A percentile compares a stretch with the other conserved stretches of the same genome.
These are phyloP conservation scores for Penicillium thymicola DNA, from an alignment of 2,329 filamentous ascomycete genomes.

Conservation along the genomic window DNA sequence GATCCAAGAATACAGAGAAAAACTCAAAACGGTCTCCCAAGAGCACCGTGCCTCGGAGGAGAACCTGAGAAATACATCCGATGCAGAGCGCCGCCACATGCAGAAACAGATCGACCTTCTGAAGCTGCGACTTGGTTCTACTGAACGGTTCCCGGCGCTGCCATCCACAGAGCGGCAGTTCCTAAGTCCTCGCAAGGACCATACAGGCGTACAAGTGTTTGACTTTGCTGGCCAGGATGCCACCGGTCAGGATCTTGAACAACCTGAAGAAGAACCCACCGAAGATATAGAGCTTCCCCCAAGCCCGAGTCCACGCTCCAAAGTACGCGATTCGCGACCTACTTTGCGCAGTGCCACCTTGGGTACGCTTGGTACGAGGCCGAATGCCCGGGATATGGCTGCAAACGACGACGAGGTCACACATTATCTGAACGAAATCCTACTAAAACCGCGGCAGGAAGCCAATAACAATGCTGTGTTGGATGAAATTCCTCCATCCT, in stretches of 20 bases:
- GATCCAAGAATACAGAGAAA: slow-evolving; percentile 42
- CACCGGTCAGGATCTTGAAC: slow-evolving; percentile 19
- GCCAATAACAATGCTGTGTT: slow-evolving; percentile 10
- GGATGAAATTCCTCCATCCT: slow-evolving; percentile 28
- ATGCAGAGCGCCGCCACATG: slow-evolving; percentile 40
- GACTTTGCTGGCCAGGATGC: slow-evolving; percentile 20
- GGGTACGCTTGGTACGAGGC: slow-evolving; percentile 24
- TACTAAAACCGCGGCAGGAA: slow-evolving; percentile 15
- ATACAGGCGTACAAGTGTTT: slow-evolving; percentile 28
- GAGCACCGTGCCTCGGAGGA: slow-evolving; percentile 39
- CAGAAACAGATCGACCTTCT: slow-evolving; percentile 39
- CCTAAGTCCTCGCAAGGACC: slow-evolving; percentile 29
- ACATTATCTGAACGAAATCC: slow-evolving; percentile 21
- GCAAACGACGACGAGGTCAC: slow-evolving; percentile 31
- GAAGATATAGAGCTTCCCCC: slow-evolving; percentile 33
- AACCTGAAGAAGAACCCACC: slow-evolving; percentile 24
- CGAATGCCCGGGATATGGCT: slow-evolving; percentile 20
- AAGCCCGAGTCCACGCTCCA: slow-evolving; percentile 37
- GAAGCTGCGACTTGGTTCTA: slow-evolving; percentile 29
- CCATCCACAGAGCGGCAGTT: slow-evolving; percentile 21
- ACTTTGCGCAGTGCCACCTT: slow-evolving; percentile 14
- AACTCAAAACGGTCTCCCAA: slow-evolving; percentile 34
- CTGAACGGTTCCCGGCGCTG: slow-evolving; percentile 26
- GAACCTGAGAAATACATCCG: slow-evolving; percentile 31
- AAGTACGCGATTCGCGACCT: slow-evolving; percentile 25